Evolutionary conservation across 2,329 filamentous ascomycete genomes (phyloP), one percentile per base, ranked within the genome.

Genomic region (Cercospora sp.): DNA sequence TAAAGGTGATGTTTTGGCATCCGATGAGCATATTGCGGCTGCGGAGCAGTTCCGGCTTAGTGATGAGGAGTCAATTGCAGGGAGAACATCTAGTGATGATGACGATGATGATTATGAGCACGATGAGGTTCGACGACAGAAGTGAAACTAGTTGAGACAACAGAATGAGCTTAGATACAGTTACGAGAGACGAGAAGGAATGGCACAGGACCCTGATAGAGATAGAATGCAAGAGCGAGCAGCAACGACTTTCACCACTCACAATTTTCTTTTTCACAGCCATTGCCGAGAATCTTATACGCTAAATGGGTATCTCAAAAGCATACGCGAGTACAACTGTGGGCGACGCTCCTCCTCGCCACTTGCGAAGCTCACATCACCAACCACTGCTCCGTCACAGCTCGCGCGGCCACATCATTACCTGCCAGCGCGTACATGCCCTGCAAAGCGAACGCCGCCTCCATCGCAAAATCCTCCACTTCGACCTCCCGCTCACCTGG

Each of bases 401-500:
- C 81, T 76, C 83, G 84, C 10, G 90, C 90, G 13, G 85, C 83
- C 66, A 84, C 81, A 16, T 85, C 77, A 78, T 93, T 89, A 13
- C 90, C 91, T 65, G 84, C 85, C 55, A 89, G 80, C 12, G 86
- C 83, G 77, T 90, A 90, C 61, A 93, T 87, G 32, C 83, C 86
- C 79, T 92, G 87, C 71, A 94, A 79, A 32, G 91, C 91, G 79
- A 89, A 89, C n/a, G 91, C 91, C 16, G 91, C 90, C 78, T 94
- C 91, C 7, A 83, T 81, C 7, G 86, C 85, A 72, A 91, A 87
- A 72, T 91, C 86, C 74, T 90, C 87, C 13, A 68, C 61, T 0
- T 80, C 76, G 60, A 59, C 71, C 30, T 55, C 68, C 16, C 60
- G 67, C n/a, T 37, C 66, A 49, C 70, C 67, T 12, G 58, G 32